Percentiles rank a stretch among this genome's conserved stretches.
Conservation (phyloP, 2,329 filamentous ascomycete genomes). For the Herpomyces periplanetae region DNA sequence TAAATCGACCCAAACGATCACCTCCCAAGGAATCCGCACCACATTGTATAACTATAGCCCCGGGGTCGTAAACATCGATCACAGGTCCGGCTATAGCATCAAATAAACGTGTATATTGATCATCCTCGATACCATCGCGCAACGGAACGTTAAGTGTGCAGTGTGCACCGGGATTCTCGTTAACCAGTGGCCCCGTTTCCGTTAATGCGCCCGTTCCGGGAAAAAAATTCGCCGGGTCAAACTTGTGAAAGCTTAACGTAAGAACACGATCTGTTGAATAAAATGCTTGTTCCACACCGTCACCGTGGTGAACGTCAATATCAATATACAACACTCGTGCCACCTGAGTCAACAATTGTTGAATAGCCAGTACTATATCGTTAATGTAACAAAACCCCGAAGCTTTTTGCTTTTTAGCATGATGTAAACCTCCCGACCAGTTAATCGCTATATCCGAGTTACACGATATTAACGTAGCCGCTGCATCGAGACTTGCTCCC, state of each 20-base stretch:
- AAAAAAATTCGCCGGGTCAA: slow-evolving; percentile 1
- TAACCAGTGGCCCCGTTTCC: not conserved
- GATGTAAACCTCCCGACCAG: slow-evolving; percentile 1
- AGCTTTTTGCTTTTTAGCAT: not conserved
- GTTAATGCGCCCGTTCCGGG: slow-evolving; percentile 1
- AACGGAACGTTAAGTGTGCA: not conserved
- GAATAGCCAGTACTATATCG: slow-evolving; percentile 1
- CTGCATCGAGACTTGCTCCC: not conserved
- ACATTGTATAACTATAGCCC: slow-evolving; percentile 1
- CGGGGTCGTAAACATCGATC: not conserved
- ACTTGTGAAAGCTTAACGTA: not conserved
- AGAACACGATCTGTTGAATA: slow-evolving; percentile 1
- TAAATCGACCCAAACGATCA: slow-evolving; percentile 1
- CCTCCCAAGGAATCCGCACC: slow-evolving; percentile 1
- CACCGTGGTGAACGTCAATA: slow-evolving; percentile 1
- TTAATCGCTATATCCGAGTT: slow-evolving; percentile 1
- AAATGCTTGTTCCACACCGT: slow-evolving; percentile 1
- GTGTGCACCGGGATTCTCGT: not conserved
- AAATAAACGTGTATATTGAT: slow-evolving; percentile 1
- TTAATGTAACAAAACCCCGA: slow-evolving; percentile 1
- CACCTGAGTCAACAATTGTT: not conserved
- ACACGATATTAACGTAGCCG: not conserved
- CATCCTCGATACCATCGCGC: slow-evolving; percentile 1
- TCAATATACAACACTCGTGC: slow-evolving; percentile 1
- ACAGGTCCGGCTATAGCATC: not conserved